Evolutionary conservation across 108 stramenopile genomes (phyloP).

Genomic region (Cyclotella distinguenda): DNA sequence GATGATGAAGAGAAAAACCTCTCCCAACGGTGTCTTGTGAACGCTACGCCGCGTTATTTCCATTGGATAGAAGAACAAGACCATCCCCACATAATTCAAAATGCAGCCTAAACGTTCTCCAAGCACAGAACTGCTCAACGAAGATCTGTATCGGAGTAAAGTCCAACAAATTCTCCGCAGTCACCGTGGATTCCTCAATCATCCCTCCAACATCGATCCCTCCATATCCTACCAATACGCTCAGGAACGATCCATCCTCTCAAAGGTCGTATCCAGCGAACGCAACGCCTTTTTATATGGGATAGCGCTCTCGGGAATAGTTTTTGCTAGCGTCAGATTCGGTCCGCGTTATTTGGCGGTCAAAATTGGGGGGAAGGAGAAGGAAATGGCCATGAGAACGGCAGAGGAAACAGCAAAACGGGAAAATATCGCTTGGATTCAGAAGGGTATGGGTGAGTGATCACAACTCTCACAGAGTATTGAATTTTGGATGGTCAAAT

Average conservation of each 20-base stretch:
- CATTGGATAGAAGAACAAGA: no score
- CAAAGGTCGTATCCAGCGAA: slow-evolving; percentile 36
- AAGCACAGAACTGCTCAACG: no score
- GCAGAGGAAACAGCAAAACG: slow-evolving; percentile 39
- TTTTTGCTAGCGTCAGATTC: slow-evolving; percentile 41
- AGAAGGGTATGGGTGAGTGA: slow-evolving; percentile 18
- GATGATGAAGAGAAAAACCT: background rate
- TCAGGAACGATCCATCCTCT: slow-evolving; percentile 23
- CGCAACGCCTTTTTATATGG: slow-evolving; percentile 33
- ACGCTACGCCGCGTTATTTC: no score
- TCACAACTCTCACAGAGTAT: no score
- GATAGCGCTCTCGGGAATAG: slow-evolving; percentile 30
- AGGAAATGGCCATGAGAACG: slow-evolving; percentile 29
- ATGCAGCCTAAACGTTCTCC: no score
- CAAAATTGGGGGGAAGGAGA: slow-evolving; percentile 38
- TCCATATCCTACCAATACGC: slow-evolving; percentile 21
- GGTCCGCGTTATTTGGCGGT: slow-evolving; percentile 30
- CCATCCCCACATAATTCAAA: no score
- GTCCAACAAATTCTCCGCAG: no score
- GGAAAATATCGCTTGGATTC: slow-evolving; percentile 32
- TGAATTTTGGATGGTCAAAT: background rate
- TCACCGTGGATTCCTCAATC: no score
- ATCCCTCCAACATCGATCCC: no score
- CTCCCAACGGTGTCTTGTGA: no score
- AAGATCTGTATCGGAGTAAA: no score